Percentiles rank a stretch among this genome's conserved stretches.
phyloP scores from a whole-genome alignment of 176 grass and related monocot species.

The Pontederia paniculata region DNA sequence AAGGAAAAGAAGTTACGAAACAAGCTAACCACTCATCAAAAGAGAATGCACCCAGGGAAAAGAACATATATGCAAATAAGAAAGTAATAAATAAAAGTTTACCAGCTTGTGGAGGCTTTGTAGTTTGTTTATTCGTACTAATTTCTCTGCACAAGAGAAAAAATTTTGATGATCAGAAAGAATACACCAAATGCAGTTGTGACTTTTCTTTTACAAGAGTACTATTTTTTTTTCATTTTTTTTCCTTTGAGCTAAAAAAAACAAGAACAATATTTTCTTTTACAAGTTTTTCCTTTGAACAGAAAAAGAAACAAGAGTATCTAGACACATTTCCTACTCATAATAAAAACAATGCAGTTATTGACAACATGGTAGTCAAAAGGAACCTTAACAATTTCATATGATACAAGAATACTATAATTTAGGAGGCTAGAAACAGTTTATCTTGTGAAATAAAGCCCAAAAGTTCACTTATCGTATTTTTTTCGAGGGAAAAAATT shows the following conservation, averaged over 20 bases:
- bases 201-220: too few species aligned
- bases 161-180: neutral
- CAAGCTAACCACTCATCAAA: neutral
- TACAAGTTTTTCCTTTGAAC: neutral
- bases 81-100: neutral
- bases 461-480: too few species aligned
- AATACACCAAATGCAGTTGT: neutral
- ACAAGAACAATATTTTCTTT: neutral
- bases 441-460: too few species aligned
- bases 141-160: conserved; percentile 19
- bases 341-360: too few species aligned
- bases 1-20: conserved; percentile 7
- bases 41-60: neutral
- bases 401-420: too few species aligned
- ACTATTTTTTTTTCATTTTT: too few species aligned
- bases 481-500: too few species aligned
- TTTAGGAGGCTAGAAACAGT: too few species aligned
- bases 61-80: neutral
- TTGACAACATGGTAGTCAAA: neutral
- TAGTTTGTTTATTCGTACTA: conserved; percentile 12
- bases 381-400: too few species aligned
- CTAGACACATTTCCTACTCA: too few species aligned
- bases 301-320: neutral
- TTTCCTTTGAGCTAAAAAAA: neutral
- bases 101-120: conserved; percentile 1